These are phyloP conservation scores for Emericellopsis cladophorae DNA, from an alignment of 2,329 filamentous ascomycete species.

Conservation along the genomic window DNA sequence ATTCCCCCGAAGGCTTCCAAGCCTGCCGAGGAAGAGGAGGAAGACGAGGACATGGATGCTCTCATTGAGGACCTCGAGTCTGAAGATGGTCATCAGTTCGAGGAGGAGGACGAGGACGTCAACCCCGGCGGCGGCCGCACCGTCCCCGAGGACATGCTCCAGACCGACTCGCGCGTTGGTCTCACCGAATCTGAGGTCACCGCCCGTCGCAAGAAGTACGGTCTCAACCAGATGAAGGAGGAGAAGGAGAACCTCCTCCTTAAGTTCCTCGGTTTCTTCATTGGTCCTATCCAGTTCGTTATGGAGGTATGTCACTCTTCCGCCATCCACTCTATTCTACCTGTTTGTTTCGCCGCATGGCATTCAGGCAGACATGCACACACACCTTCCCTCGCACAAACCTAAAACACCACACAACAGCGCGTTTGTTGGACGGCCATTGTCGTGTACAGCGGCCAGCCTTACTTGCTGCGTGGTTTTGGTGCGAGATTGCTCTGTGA, in stretches of 20 bases:
- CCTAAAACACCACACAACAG: not conserved
- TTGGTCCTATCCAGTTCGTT: slow-evolving; percentile 85
- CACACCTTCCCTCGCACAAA: no score
- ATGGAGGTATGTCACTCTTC: slow-evolving; percentile 57
- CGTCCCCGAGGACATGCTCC: slow-evolving; percentile 62
- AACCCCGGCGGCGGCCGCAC: slow-evolving; percentile 41
- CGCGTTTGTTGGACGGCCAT: not conserved
- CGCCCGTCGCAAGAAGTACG: slow-evolving; percentile 55
- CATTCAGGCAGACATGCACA: no score
- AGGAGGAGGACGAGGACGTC: slow-evolving; percentile 47
- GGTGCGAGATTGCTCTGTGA: slow-evolving; percentile 13
- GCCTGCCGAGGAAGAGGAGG: slow-evolving; percentile 52
- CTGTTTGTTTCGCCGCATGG: not conserved
- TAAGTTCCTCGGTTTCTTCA: slow-evolving; percentile 74
- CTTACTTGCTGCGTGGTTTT: slow-evolving; percentile 12
- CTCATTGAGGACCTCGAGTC: slow-evolving; percentile 82
- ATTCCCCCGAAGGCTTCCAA: slow-evolving; percentile 25
- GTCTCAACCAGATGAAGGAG: slow-evolving; percentile 83
- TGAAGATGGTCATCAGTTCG: slow-evolving; percentile 55
- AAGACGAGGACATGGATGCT: slow-evolving; percentile 71
- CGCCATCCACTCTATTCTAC: not conserved
- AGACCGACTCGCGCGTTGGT: slow-evolving; percentile 63
- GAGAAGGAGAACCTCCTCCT: slow-evolving; percentile 76
- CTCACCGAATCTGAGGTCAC: slow-evolving; percentile 60
- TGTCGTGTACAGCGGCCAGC: not conserved